A percentile compares a stretch with the other conserved stretches of the same genome.
phyloP scores from a whole-genome alignment of 1,284 basidiomycete species.

The Trichosporon sp. region DNA sequence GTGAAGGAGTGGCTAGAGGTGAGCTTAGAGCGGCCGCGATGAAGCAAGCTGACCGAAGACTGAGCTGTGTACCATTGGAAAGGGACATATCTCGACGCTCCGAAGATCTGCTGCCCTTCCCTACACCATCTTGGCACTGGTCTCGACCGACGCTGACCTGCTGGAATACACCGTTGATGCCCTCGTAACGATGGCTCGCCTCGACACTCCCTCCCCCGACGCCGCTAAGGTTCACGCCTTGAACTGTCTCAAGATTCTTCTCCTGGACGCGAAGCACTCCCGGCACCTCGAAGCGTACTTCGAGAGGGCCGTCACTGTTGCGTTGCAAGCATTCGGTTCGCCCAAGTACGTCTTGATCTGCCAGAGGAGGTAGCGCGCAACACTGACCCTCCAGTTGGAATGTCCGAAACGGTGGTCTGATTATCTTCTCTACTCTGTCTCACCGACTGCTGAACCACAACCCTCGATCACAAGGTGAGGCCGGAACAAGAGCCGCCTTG shows the following conservation, averaged over 20 bases:
- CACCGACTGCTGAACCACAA: conserved; percentile 44
- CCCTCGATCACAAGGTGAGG: conserved; percentile 40
- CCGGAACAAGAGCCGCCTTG: conserved; percentile 39
- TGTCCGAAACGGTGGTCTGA: conserved; percentile 54
- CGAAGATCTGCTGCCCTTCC: conserved; percentile 55
- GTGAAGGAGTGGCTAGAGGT: conserved; percentile 49
- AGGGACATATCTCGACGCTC: conserved; percentile 50
- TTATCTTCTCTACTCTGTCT: conserved; percentile 53
- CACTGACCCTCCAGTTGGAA: conserved; percentile 49
- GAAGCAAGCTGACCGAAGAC: conserved; percentile 27
- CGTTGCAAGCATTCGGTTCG: conserved; percentile 51
- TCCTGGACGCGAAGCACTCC: conserved; percentile 52
- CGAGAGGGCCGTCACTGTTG: conserved; percentile 48
- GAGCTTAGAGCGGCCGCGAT: conserved; percentile 16
- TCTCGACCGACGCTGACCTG: conserved; percentile 41
- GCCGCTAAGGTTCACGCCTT: conserved; percentile 54
- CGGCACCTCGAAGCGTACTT: conserved; percentile 46
- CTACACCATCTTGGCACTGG: conserved; percentile 50
- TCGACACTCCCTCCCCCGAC: conserved; percentile 42
- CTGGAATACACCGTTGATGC: conserved; percentile 40
- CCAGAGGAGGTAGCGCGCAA: too few relatives aligned
- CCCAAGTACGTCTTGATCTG: conserved; percentile 42
- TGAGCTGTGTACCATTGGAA: conserved; percentile 47
- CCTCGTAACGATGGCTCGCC: conserved; percentile 43
- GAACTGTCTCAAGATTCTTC: conserved; percentile 54